Conservation (phyloP, 495 filamentous ascomycete genomes). For the Hypomontagnella submonticulosa region DNA sequence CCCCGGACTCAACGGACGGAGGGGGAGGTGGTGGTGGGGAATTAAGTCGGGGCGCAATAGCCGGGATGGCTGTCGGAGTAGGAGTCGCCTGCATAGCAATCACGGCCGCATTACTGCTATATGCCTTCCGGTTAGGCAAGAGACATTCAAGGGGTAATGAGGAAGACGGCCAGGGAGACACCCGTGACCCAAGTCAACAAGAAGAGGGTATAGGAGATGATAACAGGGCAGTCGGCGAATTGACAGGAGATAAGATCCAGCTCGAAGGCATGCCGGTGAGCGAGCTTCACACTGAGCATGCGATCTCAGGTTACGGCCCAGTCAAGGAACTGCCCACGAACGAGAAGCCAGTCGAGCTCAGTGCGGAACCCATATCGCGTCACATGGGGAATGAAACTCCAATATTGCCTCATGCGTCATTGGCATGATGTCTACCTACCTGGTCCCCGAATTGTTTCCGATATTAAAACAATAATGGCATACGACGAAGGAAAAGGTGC, state of each 20-base stretch:
- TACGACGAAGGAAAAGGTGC: background rate
- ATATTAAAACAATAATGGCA: background rate
- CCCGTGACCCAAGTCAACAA: background rate
- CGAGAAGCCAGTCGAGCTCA: conserved; percentile 39
- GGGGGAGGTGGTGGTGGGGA: background rate
- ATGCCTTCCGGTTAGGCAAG: conserved; percentile 39
- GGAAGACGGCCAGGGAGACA: background rate
- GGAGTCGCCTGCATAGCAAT: conserved; percentile 24
- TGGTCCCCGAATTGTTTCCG: background rate
- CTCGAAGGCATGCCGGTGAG: conserved; percentile 31
- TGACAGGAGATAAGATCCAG: conserved; percentile 9
- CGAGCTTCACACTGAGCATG: conserved; percentile 33
- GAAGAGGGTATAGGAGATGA: background rate
- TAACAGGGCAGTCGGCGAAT: background rate
- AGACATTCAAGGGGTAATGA: background rate
- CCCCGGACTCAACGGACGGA: background rate
- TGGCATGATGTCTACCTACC: conserved; percentile 4
- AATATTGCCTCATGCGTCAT: conserved; percentile 3
- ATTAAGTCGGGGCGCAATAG: conserved; percentile 40
- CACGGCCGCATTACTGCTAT: conserved; percentile 29
- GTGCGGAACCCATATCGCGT: conserved; percentile 22
- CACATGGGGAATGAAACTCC: conserved; percentile 12
- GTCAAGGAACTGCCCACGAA: conserved; percentile 35
- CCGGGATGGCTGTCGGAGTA: conserved; percentile 44
- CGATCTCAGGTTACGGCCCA: conserved; percentile 18